Percentiles rank a stretch among this genome's conserved stretches.
Evolutionary conservation across 2,329 filamentous ascomycete species (phyloP).

Genomic region (Dactylonectria macrodidyma): DNA sequence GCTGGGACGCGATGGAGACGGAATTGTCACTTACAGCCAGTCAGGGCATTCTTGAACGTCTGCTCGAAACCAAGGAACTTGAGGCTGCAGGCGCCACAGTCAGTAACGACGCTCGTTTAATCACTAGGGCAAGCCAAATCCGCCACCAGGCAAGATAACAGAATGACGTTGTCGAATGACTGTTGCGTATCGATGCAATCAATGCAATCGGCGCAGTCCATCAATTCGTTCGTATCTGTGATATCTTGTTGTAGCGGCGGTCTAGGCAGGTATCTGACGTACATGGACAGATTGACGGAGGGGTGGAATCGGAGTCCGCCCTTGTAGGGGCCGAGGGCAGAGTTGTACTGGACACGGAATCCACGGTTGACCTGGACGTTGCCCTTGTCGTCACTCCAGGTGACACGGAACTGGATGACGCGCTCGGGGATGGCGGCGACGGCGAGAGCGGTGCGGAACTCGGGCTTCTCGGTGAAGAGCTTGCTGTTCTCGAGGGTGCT

Average conservation of each 20-base stretch:
- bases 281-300: slow-evolving; percentile 82
- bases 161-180: slow-evolving; percentile 2
- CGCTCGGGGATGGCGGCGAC: slow-evolving; percentile 94
- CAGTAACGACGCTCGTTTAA: slow-evolving; percentile 27
- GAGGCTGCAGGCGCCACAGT: slow-evolving; percentile 60
- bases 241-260: slow-evolving; percentile 9
- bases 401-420: slow-evolving; percentile 95
- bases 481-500: slow-evolving; percentile 94
- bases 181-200: too few species aligned
- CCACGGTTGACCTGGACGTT: slow-evolving; percentile 92
- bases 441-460: slow-evolving; percentile 92
- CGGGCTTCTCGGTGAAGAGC: slow-evolving; percentile 93
- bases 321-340: slow-evolving; percentile 97
- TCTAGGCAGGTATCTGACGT: slow-evolving; percentile 39
- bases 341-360: slow-evolving; percentile 99
- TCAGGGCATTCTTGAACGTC: slow-evolving; percentile 99
- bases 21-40: slow-evolving; percentile 78
- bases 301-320: slow-evolving; percentile 97
- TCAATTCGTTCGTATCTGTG: slow-evolving; percentile 4
- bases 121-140: slow-evolving; percentile 10
- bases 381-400: slow-evolving; percentile 96
- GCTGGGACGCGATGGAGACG: slow-evolving; percentile 2
- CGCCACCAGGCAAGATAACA: slow-evolving; percentile 15
- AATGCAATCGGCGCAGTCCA: slow-evolving; percentile 8
- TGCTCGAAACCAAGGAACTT: slow-evolving; percentile 99